Evolutionary conservation across 1,139 yeast genomes (phyloP).

Genomic region (Candida dubliniensis): DNA sequence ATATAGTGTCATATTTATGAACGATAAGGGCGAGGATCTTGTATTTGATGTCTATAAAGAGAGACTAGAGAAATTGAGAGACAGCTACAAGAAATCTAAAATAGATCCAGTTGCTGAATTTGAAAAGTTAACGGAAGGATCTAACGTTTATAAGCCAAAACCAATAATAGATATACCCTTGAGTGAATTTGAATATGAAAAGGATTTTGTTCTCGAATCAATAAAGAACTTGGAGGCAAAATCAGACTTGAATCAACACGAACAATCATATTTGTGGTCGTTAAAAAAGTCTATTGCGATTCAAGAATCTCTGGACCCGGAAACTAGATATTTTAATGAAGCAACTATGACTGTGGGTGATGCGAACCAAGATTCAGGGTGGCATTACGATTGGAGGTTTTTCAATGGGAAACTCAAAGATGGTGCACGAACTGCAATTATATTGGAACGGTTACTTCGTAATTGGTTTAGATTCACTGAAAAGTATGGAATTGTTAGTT

Average conservation of each 20-base stretch:
- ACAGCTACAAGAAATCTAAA: background rate
- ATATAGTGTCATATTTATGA: slow-evolving; percentile 21
- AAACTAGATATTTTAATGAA: slow-evolving; percentile 23
- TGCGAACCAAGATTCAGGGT: slow-evolving; percentile 15
- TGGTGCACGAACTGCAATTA: slow-evolving; percentile 28
- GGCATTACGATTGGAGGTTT: slow-evolving; percentile 30
- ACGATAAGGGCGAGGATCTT: slow-evolving; percentile 20
- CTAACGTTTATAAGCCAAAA: slow-evolving; percentile 6
- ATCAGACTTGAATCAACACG: slow-evolving; percentile 2
- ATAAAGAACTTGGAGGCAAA: background rate
- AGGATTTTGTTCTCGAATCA: slow-evolving; percentile 1
- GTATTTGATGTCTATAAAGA: slow-evolving; percentile 9
- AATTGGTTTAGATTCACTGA: slow-evolving; percentile 57
- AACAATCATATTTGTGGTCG: slow-evolving; percentile 11
- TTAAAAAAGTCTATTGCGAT: slow-evolving; percentile 2
- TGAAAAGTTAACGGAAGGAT: slow-evolving; percentile 3
- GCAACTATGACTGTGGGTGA: slow-evolving; percentile 16
- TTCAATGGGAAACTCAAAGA: slow-evolving; percentile 21
- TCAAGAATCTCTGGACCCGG: slow-evolving; percentile 14
- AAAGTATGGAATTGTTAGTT: slow-evolving; percentile 42
- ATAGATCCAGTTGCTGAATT: slow-evolving; percentile 16
- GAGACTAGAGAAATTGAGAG: background rate
- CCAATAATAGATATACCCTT: slow-evolving; percentile 6
- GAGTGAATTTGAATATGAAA: slow-evolving; percentile 8
- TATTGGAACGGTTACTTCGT: slow-evolving; percentile 36